Base-by-base conservation (phyloP, 441 rosid species). In the Arabidopsis lyrata region DNA sequence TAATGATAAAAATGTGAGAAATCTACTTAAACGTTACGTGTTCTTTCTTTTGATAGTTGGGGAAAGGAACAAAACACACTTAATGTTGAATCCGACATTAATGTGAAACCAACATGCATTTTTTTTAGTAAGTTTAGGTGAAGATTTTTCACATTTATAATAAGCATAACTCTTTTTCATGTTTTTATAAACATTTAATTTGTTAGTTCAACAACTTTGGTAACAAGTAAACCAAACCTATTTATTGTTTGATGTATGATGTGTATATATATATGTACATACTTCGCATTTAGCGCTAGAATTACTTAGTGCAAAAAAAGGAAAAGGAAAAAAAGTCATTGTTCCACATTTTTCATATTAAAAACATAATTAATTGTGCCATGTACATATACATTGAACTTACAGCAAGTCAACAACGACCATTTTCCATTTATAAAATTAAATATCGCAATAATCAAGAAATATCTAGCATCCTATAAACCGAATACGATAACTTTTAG, bases 141-240 rank as follows among this genome's bases (percentile, higher is more conserved):
- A 65, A 38, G 63, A 11, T 42, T 58, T 77, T 44, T 42, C 38
- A 66, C 44, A 66, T 66, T 60, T 12, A 58, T 71, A 52, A 52
- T 44, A 63, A 70, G 50, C 60, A 70, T 20, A 47, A 63, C 54
- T 54, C 59, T 47, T 58, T 60, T 72, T 72, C 77, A 68, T 53
- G 70, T 42, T 66, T 35, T 59, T 29, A 13, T 53, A 58, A 24
- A 41, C 76, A 77, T 77, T 77, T 65, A 70, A 70, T 77, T 53
- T 35, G 74, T 77, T 77, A 77, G 81, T 72, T 77, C 77, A 77
- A 77, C 81, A 77, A 77, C 81, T 66, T 72, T 77, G 66, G 77
- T 54, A 52, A 66, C 77, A 58, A 72, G 65, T 77, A 61, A 77
- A 42, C 73, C 81, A 72, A 77, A 66, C 77, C 38, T 60, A 77